These are phyloP conservation scores for Aspergillus quadrilineatus DNA, from an alignment of 2,329 filamentous ascomycete species.

Conservation along the genomic window DNA sequence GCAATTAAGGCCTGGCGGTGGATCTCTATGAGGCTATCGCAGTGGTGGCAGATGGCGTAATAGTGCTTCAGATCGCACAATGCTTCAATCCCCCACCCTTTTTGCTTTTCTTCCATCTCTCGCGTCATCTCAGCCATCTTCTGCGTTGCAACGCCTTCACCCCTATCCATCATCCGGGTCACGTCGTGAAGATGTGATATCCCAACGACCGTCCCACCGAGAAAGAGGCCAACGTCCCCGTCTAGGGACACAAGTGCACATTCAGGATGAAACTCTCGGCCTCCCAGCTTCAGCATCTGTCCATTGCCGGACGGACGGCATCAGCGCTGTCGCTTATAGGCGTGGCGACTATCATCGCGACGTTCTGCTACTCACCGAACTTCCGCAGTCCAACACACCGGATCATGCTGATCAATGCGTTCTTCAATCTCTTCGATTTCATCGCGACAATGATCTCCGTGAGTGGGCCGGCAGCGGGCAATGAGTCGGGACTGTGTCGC, in stretches of 20 bases:
- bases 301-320: constrained; percentile 31
- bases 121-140: constrained; percentile 1
- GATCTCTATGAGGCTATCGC: background rate
- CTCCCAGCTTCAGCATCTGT: constrained; percentile 27
- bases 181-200: background rate
- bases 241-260: background rate
- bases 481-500: constrained; percentile 35
- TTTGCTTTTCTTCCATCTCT: constrained; percentile 5
- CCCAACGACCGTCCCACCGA: no score
- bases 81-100: background rate
- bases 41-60: constrained; percentile 1
- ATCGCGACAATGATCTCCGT: constrained; percentile 42
- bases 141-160: background rate
- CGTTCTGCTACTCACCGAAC: constrained; percentile 32
- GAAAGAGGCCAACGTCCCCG: background rate
- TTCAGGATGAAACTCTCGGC: constrained; percentile 24
- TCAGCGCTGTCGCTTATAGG: constrained; percentile 36
- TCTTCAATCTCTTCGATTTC: constrained; percentile 40
- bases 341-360: constrained; percentile 35
- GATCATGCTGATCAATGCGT: constrained; percentile 41
- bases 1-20: background rate
- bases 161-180: background rate
- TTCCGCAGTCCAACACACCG: constrained; percentile 43
- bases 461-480: constrained; percentile 35
- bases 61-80: constrained; percentile 7